These are phyloP conservation scores for Batkoa obscura DNA, from an alignment of 371 early-diverging fungal species.

Conservation along the genomic window DNA sequence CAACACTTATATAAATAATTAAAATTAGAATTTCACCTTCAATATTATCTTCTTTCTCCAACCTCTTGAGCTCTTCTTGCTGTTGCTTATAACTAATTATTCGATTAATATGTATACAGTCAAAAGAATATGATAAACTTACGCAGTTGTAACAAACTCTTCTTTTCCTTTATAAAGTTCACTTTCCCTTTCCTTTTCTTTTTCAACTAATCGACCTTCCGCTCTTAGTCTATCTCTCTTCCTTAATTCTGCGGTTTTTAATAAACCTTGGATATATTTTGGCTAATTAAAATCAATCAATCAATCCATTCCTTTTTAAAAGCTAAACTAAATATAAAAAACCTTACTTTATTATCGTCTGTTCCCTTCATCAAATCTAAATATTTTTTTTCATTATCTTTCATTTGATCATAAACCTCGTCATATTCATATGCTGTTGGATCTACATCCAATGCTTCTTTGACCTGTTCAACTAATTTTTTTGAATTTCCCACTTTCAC, in stretches of 20 bases:
- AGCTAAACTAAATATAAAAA: no score
- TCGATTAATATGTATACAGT: no score
- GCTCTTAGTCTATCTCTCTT: conserved; percentile 65
- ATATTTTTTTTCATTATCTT: conserved; percentile 28
- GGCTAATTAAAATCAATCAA: conserved; percentile 14
- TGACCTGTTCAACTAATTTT: conserved; percentile 19
- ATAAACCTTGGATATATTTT: conserved; percentile 53
- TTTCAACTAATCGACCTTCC: conserved; percentile 56
- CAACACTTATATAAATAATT: no score
- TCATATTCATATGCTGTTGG: conserved; percentile 81
- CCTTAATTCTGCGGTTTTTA: conserved; percentile 56
- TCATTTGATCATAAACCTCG: conserved; percentile 69
- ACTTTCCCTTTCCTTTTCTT: conserved; percentile 53
- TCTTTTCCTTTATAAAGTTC: conserved; percentile 60
- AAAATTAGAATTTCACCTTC: conserved; percentile 10
- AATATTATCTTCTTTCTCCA: conserved; percentile 68
- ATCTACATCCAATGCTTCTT: conserved; percentile 54
- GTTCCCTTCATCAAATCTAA: conserved; percentile 18
- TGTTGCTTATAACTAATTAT: conserved; percentile 34
- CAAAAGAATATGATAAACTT: no score
- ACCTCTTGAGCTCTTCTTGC: conserved; percentile 50
- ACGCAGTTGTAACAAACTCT: conserved; percentile 63
- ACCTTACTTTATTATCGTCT: conserved; percentile 9
- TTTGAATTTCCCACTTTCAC: not conserved
- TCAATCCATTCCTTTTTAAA: no score